Percentiles rank a stretch among this genome's conserved stretches.
phyloP scores from a whole-genome alignment of 2,329 filamentous ascomycete species.

The Cordyceps farinosa region DNA sequence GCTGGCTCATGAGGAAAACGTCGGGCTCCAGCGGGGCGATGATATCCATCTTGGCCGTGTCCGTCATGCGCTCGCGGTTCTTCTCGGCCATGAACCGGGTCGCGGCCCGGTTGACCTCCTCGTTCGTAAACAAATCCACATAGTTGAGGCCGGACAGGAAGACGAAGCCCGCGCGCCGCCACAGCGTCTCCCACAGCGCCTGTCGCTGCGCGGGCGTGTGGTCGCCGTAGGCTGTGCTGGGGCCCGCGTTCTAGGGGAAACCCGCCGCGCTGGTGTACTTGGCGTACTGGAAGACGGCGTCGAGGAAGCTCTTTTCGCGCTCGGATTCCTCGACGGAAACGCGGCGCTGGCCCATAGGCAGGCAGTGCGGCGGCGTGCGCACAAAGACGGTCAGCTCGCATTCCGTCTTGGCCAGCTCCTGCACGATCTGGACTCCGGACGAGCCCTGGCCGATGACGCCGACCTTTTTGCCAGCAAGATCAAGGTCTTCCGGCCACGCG shows the following conservation, averaged over 20 bases:
- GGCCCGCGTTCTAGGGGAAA: background rate
- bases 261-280: conserved; percentile 15
- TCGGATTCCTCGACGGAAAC: background rate
- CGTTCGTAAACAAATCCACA: conserved; percentile 18
- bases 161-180: conserved; percentile 43
- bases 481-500: conserved; percentile 24
- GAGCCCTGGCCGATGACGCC: conserved; percentile 32
- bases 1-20: too few species aligned
- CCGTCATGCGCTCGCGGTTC: conserved; percentile 1
- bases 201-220: conserved; percentile 39
- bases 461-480: conserved; percentile 25
- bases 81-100: conserved; percentile 20
- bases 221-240: conserved; percentile 15
- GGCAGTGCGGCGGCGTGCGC: conserved; percentile 54
- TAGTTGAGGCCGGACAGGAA: conserved; percentile 43
- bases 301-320: conserved; percentile 31
- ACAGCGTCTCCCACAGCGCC: conserved; percentile 42
- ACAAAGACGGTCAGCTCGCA: conserved; percentile 46
- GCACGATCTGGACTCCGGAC: conserved; percentile 30
- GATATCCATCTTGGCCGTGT: conserved; percentile 16
- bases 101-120: conserved; percentile 7
- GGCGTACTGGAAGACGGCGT: conserved; percentile 37
- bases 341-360: conserved; percentile 52
- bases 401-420: conserved; percentile 32
- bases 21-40: conserved; percentile 13